Percentiles rank a stretch among this genome's conserved stretches.
These are phyloP conservation scores for Cicer judaicum DNA, from an alignment of 306 rosid genomes.

Conservation along the genomic window DNA sequence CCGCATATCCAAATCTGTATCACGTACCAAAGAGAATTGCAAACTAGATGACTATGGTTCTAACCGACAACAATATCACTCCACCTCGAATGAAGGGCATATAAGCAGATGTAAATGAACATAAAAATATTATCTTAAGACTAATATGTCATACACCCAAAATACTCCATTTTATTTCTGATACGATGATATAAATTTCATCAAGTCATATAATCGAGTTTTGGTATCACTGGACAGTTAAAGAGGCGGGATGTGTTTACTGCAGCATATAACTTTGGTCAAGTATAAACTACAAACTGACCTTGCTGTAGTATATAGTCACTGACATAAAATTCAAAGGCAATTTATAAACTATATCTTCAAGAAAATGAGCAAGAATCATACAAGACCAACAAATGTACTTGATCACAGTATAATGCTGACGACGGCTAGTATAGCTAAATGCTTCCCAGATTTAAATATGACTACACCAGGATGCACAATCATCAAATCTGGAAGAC, in stretches of 20 bases:
- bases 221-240: conserved; percentile 1
- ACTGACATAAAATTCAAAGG: conserved; percentile 37
- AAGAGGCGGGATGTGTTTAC: conserved; percentile 22
- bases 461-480: conserved; percentile 33
- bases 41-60: neutral
- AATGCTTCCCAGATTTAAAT: conserved; percentile 19
- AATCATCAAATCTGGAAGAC: conserved; percentile 22
- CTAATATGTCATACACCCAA: neutral
- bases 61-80: neutral
- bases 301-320: conserved; percentile 19
- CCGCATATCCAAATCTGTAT: fast-evolving
- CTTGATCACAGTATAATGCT: conserved; percentile 10
- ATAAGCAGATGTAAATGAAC: neutral
- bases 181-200: conserved; percentile 15
- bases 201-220: neutral
- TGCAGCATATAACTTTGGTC: conserved; percentile 17
- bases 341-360: conserved; percentile 24
- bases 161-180: neutral
- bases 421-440: conserved; percentile 21
- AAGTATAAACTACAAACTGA: conserved; percentile 32
- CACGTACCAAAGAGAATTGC: no score
- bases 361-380: conserved; percentile 33
- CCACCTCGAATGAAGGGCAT: neutral
- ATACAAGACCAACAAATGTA: conserved; percentile 5
- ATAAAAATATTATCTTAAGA: neutral